Evolutionary conservation across 169 alveolate species (phyloP), one percentile per base, ranked within the genome.

Genomic region (Sarcocystis neurona): DNA sequence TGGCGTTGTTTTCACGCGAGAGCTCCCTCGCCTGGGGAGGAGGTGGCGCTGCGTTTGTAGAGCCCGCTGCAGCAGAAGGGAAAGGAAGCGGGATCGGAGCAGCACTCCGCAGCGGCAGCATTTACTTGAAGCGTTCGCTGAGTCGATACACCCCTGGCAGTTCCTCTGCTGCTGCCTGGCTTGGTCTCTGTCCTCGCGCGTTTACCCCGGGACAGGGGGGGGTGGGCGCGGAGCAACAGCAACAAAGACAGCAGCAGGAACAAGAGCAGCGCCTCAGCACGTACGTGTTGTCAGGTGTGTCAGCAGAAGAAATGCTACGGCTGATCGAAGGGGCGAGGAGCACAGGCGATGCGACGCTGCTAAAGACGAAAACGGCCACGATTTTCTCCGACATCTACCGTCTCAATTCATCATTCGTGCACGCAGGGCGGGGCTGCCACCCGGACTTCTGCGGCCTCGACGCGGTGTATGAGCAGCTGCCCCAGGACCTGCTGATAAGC

Each of bases 391-490:
- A 79, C 58, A 74, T 79, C 74, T 79, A 44, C 50, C 87, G 87
- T 50, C 50, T 79, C 56, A 79, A 79, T 39, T 79, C 75, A 10
- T 79, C 87, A 1, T 79, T 79, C 58, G 87, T 39, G 23, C 53
- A 46, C 58, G 75, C 87, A 12, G 87, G 87, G 39, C 72, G 58
- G 50, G 87, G 87, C 39, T 44, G 87, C 53, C 56, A 23, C 0
- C 87, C 87, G 27, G 87, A 79, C 74, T 79, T 79, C n/a, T 70
- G 39, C 5, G 87, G 87, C 8, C 48, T 79, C 46, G 50, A 30
- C 50, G 87, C 58, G 50, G 87, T 79, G 48, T 79, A 79, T 37
- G 74, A 2, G 20, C 87, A 79, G 68, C 87, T 79, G 53, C 87
- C 87, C 48, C 41, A n/a, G 70, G 53, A n/a, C 37, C 50, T 79